Evolutionary conservation across 1,284 basidiomycete species (phyloP), one percentile per base, ranked within the genome.

Genomic region (Cryptococcus sp.): DNA sequence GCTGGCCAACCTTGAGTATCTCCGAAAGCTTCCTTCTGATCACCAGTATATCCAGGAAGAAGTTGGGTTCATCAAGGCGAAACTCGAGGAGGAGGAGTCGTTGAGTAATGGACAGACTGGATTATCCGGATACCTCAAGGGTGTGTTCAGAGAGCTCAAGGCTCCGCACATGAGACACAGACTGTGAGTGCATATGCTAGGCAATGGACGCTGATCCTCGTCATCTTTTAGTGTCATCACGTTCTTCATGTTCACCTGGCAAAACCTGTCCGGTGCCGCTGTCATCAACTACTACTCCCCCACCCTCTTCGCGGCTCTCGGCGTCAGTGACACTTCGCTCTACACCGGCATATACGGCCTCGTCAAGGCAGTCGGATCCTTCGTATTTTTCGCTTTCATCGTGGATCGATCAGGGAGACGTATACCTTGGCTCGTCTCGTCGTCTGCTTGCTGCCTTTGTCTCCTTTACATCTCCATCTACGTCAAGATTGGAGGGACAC

Each of bases 1-100:
- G 1, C 69, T 80, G 19, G 65, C 64, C 34, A 81, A 80, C 57
- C 78, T 83, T 26, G 71, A 70, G 15, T 75, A 72, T 29, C 67
- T 83, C 25, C 78, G 82, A 4, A 63, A 77, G 50, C 76, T 83
- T 2, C 77, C 79, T 17, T 59, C 54, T 1, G 74, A 79, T 54
- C 60, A 77, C 48, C 41, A 55, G 1, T 69, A 81, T 58, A 66
- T 82, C 34, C 65, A 70, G 19, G 74, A 80, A 50, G 80, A 82
- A 55, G 69, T 76, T 38, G 62, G 62, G 3, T 55, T 64, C 44
- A 52, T 66, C 37, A 49, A 57, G 11, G 55, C 44, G 22, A 63
- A 66, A 55, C 74, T 77, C 38, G 69, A 67, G 1, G 65, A 64
- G 19, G 73, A 75, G 57, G 46, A 53, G 11, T 52, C 49, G 34